Percentiles rank a stretch among this genome's conserved stretches.
phyloP scores from a whole-genome alignment of 306 rosid species.

The Cicer pinnatifidum region DNA sequence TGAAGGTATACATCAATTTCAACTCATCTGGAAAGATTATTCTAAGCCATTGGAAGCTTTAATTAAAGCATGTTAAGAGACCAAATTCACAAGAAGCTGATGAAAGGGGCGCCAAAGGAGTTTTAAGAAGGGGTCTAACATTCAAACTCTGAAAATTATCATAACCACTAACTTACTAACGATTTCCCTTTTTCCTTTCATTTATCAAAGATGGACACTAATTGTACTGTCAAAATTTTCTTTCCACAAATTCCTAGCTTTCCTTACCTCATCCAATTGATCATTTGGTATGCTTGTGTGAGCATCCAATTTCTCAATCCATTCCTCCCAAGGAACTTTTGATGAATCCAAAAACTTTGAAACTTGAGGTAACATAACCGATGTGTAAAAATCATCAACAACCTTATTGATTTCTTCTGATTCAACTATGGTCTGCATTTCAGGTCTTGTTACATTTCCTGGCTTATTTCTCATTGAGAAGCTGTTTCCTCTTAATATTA shows the following conservation, averaged over 20 bases:
- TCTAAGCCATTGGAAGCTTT: constrained; percentile 31
- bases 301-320: constrained; percentile 78
- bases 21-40: background rate
- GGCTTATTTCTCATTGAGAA: constrained; percentile 65
- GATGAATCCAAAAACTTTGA: constrained; percentile 69
- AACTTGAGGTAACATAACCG: constrained; percentile 73
- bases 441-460: constrained; percentile 73
- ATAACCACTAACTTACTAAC: too few species aligned
- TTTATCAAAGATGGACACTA: constrained; percentile 36
- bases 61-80: background rate
- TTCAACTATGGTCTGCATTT: constrained; percentile 65
- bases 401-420: constrained; percentile 62
- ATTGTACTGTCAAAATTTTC: constrained; percentile 45
- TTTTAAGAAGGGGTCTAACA: background rate
- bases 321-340: constrained; percentile 73
- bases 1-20: constrained; percentile 3
- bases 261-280: constrained; percentile 69
- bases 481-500: constrained; percentile 74
- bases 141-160: too few species aligned
- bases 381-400: constrained; percentile 69
- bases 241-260: constrained; percentile 70
- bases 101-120: background rate
- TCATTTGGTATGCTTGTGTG: constrained; percentile 68
- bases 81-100: constrained; percentile 32
- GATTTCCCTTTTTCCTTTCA: constrained; percentile 28